Evolutionary conservation across 163 green algal genomes (phyloP).

Genomic region (Chlamydomonas reinhardtii): DNA sequence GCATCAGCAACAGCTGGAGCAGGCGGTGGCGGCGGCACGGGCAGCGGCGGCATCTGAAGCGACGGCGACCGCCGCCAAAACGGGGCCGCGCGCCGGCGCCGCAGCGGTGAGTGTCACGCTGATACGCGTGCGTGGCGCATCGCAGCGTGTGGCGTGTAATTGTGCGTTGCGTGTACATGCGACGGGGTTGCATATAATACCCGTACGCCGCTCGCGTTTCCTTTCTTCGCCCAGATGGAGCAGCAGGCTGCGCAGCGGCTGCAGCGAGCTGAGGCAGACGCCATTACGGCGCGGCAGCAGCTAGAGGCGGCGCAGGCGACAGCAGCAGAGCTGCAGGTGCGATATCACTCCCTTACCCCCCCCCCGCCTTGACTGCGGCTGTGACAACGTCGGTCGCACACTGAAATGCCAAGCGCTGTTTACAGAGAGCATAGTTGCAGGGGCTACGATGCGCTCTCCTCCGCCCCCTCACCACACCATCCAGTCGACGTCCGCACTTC

Average conservation of each 20-base stretch:
- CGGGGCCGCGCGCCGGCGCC: slow-evolving; percentile 23
- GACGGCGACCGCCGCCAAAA: not conserved
- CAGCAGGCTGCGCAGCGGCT: slow-evolving; percentile 39
- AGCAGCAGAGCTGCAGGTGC: slow-evolving; percentile 24
- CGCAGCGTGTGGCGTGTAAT: no score
- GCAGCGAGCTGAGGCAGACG: slow-evolving; percentile 23
- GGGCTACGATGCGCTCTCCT: no score
- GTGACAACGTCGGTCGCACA: not conserved
- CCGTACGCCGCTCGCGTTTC: no score
- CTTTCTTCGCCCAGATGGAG: no score
- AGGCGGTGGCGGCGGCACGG: slow-evolving; percentile 32
- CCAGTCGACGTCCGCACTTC: no score
- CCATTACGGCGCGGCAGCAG: slow-evolving; percentile 9
- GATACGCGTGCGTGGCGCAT: no score
- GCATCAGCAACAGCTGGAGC: slow-evolving; percentile 56
- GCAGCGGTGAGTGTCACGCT: slow-evolving; percentile 10
- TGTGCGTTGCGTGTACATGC: no score
- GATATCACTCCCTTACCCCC: not conserved
- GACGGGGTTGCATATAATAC: no score
- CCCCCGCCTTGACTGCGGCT: no score
- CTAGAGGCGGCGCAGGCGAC: slow-evolving; percentile 5
- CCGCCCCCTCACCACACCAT: no score
- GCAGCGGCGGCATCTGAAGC: slow-evolving; percentile 30
- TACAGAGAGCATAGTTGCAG: no score
- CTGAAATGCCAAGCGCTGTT: no score